phyloP scores from a whole-genome alignment of 768 basidiomycete species.

The Lactifluus hygrophoroides region DNA sequence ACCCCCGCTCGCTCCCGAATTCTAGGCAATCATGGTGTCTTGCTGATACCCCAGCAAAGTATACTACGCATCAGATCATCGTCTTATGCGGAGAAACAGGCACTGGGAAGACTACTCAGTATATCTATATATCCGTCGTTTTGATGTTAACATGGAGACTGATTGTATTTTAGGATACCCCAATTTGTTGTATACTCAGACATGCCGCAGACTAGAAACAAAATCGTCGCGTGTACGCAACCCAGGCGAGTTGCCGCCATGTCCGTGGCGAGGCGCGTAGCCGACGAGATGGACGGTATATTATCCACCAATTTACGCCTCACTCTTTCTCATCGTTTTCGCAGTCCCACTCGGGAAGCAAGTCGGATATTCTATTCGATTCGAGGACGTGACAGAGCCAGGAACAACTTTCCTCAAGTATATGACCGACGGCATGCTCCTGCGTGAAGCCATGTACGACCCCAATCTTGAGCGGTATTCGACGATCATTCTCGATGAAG shows the following conservation, averaged over 20 bases:
- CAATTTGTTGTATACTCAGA: slow-evolving; percentile 95
- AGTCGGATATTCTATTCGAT: slow-evolving; percentile 97
- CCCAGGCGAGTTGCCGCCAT: slow-evolving; percentile 94
- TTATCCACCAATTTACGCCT: slow-evolving; percentile 16
- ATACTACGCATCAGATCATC: slow-evolving; percentile 72
- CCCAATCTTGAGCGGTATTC: slow-evolving; percentile 82
- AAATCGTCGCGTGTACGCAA: slow-evolving; percentile 94
- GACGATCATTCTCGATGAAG: slow-evolving; percentile 97
- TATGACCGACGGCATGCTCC: slow-evolving; percentile 99
- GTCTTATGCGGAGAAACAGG: slow-evolving; percentile 94
- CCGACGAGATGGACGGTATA: slow-evolving; percentile 97
- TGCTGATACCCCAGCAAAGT: slow-evolving; percentile 37
- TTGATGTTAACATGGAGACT: background rate
- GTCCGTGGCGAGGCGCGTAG: slow-evolving; percentile 97
- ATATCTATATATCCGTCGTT: slow-evolving; percentile 24
- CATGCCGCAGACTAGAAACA: slow-evolving; percentile 81
- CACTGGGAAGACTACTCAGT: slow-evolving; percentile 95
- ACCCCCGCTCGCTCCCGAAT: no score
- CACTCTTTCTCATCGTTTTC: background rate
- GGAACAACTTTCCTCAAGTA: slow-evolving; percentile 95
- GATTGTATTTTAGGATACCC: slow-evolving; percentile 57
- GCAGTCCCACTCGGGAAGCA: slow-evolving; percentile 86
- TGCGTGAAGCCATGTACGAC: slow-evolving; percentile 98
- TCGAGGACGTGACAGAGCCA: slow-evolving; percentile 90
- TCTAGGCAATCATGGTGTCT: background rate